phyloP scores from a whole-genome alignment of 2,329 filamentous ascomycete genomes.

The Macroventuria anomochaeta region DNA sequence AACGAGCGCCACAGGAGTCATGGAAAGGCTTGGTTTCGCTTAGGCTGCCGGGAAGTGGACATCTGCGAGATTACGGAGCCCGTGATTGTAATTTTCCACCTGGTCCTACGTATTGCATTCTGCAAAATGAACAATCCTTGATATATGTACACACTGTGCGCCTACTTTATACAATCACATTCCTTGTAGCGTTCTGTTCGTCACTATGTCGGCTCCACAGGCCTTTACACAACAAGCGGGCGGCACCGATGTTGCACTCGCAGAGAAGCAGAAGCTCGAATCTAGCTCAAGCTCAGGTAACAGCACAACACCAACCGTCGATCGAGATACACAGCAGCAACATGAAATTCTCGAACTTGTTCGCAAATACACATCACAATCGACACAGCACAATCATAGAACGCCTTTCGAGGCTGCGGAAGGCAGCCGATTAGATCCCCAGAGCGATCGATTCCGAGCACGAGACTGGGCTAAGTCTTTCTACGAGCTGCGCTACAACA shows the following conservation, averaged over 20 bases:
- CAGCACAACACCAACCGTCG: background rate
- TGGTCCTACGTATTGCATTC: background rate
- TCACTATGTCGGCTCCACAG: conserved; percentile 12
- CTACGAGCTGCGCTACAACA: conserved; percentile 51
- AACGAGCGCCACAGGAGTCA: background rate
- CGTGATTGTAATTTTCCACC: background rate
- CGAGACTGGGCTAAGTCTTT: conserved; percentile 55
- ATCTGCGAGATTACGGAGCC: background rate
- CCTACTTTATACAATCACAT: background rate
- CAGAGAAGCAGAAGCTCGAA: conserved; percentile 1
- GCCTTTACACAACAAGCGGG: background rate
- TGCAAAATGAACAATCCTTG: background rate
- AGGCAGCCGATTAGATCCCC: conserved; percentile 51
- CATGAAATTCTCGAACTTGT: conserved; percentile 43
- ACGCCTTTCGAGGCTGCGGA: conserved; percentile 44
- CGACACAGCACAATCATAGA: conserved; percentile 42
- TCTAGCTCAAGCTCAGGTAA: conserved; percentile 22
- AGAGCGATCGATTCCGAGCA: conserved; percentile 51
- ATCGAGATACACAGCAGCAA: conserved; percentile 21
- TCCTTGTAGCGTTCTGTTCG: background rate
- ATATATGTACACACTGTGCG: background rate
- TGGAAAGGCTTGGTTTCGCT: background rate
- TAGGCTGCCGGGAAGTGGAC: background rate
- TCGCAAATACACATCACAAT: conserved; percentile 48
- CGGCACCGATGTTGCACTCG: background rate